These are phyloP conservation scores for Geotrichum ghanense DNA, from an alignment of 805 yeast genomes.

Conservation along the genomic window DNA sequence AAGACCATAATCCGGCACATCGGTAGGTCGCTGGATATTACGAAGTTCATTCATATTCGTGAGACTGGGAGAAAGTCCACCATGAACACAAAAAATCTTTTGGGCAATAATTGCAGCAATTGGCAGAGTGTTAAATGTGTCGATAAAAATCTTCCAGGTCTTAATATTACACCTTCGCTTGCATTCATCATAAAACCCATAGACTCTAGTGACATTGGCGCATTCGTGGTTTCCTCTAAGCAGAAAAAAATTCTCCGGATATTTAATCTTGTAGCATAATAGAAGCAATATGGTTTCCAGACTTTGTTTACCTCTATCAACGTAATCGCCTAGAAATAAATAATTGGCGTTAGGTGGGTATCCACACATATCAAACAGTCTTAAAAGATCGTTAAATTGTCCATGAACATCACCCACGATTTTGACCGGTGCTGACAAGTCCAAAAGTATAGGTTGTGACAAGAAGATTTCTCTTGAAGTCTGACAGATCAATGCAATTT, in stretches of 20 bases:
- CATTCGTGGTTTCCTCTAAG: slow-evolving; percentile 93
- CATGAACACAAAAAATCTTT: slow-evolving; percentile 79
- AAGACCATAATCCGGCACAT: slow-evolving; percentile 66
- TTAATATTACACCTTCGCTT: slow-evolving; percentile 80
- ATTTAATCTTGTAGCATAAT: slow-evolving; percentile 81
- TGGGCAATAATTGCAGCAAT: slow-evolving; percentile 89
- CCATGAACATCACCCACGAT: slow-evolving; percentile 92
- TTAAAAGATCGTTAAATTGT: slow-evolving; percentile 75
- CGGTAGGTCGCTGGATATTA: slow-evolving; percentile 61
- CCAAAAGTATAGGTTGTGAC: slow-evolving; percentile 77
- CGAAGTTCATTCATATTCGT: slow-evolving; percentile 61
- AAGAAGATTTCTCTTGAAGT: slow-evolving; percentile 75
- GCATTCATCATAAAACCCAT: slow-evolving; percentile 95
- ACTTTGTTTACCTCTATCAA: slow-evolving; percentile 91
- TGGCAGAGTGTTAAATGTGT: slow-evolving; percentile 86
- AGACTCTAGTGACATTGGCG: slow-evolving; percentile 87
- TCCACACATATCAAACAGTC: slow-evolving; percentile 85
- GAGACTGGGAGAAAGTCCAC: slow-evolving; percentile 62
- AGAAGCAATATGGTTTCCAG: slow-evolving; percentile 76
- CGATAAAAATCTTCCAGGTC: slow-evolving; percentile 82
- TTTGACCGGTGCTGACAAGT: slow-evolving; percentile 74
- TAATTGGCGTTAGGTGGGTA: slow-evolving; percentile 88
- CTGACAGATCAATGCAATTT: slow-evolving; percentile 69
- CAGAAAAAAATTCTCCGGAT: slow-evolving; percentile 84
- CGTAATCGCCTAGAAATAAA: slow-evolving; percentile 86